Percentiles rank a stretch among this genome's conserved stretches.
Evolutionary conservation across 1,284 basidiomycete genomes (phyloP).

Genomic region (Coniferiporia sulphurascens): DNA sequence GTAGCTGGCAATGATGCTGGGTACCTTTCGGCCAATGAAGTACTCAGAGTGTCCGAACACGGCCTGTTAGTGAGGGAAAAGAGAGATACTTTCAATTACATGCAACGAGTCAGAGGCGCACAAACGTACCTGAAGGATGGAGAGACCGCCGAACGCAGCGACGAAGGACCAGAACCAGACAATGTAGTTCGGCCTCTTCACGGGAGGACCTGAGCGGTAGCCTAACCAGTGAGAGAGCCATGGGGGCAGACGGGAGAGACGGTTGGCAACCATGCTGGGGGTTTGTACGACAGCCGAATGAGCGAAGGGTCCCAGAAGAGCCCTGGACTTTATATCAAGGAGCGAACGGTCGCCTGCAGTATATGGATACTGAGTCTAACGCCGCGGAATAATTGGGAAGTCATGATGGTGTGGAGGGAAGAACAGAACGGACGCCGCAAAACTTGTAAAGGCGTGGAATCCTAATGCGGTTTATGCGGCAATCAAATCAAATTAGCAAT

Average conservation of each 20-base stretch:
- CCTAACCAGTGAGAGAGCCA: constrained; percentile 43
- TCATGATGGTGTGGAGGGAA: no score
- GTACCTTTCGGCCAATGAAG: constrained; percentile 44
- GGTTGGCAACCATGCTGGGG: constrained; percentile 1
- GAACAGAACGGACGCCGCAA: no score
- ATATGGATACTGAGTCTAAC: no score
- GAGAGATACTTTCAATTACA: background rate
- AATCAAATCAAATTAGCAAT: no score
- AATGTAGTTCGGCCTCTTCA: constrained; percentile 36
- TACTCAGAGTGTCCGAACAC: constrained; percentile 45
- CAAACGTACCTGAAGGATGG: constrained; percentile 41
- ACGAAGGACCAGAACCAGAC: constrained; percentile 43
- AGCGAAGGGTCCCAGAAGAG: no score
- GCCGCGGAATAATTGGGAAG: no score
- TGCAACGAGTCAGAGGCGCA: background rate
- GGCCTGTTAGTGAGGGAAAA: constrained; percentile 16
- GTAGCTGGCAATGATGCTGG: constrained; percentile 47
- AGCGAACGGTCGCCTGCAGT: no score
- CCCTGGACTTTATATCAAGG: no score
- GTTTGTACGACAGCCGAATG: no score
- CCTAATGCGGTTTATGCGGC: no score
- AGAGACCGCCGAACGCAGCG: constrained; percentile 52
- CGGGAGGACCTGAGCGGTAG: constrained; percentile 34
- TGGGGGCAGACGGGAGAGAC: constrained; percentile 33
- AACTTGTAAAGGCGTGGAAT: no score